Conservation (phyloP, 148 eudicot species). For the Polygonum maritimum region DNA sequence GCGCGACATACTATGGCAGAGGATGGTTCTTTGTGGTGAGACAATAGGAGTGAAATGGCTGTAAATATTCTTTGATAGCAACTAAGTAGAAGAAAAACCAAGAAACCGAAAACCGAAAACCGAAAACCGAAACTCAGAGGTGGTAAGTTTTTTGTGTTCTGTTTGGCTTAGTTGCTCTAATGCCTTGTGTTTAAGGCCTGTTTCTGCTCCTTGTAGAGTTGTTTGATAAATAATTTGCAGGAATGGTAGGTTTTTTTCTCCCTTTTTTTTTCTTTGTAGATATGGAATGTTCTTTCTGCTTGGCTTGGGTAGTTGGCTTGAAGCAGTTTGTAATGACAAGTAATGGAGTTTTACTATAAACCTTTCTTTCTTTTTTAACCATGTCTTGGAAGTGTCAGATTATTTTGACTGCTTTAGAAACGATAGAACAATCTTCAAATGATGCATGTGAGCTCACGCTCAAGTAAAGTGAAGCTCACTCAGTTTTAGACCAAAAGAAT, state of each 20-base stretch:
- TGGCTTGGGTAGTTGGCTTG: neutral
- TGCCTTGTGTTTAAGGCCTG: neutral
- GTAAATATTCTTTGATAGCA: constrained; percentile 14
- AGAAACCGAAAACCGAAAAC: too few relatives aligned
- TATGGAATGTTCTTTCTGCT: neutral
- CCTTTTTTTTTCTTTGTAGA: neutral
- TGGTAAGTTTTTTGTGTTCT: neutral
- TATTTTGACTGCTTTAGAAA: neutral
- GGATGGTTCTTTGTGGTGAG: neutral
- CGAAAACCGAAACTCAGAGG: neutral
- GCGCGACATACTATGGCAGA: neutral
- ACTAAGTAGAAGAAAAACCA: neutral
- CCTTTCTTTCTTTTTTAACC: neutral
- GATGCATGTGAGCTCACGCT: neutral
- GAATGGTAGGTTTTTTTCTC: neutral
- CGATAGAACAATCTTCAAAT: neutral
- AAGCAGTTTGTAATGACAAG: constrained; percentile 4
- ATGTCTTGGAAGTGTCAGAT: neutral
- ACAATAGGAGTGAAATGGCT: neutral
- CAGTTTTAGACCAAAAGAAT: neutral
- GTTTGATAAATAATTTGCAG: constrained; percentile 9
- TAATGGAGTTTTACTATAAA: neutral
- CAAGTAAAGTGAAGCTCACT: neutral
- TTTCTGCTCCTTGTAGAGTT: constrained; percentile 8
- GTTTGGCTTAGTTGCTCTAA: neutral